phyloP scores from a whole-genome alignment of 129 eudicot genomes.

The Flaveria linearis region DNA sequence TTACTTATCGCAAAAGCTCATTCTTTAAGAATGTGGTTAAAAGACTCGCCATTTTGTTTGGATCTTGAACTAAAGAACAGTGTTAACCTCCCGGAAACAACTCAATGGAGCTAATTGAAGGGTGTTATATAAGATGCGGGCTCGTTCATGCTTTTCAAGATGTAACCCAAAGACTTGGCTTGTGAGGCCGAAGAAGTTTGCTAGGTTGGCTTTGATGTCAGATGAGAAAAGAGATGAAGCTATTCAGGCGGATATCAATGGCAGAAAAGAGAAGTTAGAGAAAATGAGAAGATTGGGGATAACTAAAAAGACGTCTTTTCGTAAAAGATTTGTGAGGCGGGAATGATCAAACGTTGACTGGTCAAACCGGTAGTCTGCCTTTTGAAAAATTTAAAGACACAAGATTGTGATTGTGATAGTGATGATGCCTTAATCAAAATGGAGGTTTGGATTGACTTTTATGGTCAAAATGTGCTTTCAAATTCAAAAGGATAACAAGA shows the following conservation, averaged over 20 bases:
- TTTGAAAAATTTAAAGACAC: no score
- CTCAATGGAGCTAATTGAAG: constrained; percentile 85
- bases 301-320: constrained; percentile 31
- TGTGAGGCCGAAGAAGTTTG: constrained; percentile 80
- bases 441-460: no score
- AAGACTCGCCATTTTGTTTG: constrained; percentile 92
- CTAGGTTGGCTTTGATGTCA: constrained; percentile 85
- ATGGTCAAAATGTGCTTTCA: background rate
- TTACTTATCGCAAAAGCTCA: constrained; percentile 88
- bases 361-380: background rate
- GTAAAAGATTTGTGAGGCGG: constrained; percentile 41
- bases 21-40: constrained; percentile 92
- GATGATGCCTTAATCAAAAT: no score
- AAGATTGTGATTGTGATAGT: no score
- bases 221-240: constrained; percentile 77
- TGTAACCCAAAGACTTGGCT: constrained; percentile 65
- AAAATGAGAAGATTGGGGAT: constrained; percentile 53
- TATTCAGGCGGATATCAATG: constrained; percentile 76
- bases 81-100: constrained; percentile 54
- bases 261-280: constrained; percentile 69
- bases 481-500: background rate
- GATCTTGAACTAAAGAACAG: constrained; percentile 90
- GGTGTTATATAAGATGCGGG: constrained; percentile 80
- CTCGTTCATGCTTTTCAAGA: constrained; percentile 92
- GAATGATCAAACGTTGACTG: constrained; percentile 31